A percentile compares a stretch with the other conserved stretches of the same genome.
These are phyloP conservation scores for Penicillium roqueforti DNA, from an alignment of 495 filamentous ascomycete genomes.

Conservation along the genomic window DNA sequence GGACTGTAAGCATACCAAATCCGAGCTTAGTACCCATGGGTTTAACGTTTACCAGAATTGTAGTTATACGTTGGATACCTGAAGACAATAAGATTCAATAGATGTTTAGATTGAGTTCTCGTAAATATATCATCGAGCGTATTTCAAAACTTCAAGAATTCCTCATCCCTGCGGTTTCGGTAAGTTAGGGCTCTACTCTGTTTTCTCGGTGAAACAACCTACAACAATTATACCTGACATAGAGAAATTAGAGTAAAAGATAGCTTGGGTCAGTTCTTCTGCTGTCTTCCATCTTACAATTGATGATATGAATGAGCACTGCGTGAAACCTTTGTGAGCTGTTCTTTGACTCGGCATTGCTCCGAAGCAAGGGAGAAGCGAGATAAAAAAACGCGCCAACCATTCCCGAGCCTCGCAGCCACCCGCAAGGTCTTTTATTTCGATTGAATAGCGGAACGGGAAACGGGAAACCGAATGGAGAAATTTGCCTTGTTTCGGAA, in stretches of 20 bases:
- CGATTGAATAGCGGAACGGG: not conserved
- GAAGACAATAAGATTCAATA: not conserved
- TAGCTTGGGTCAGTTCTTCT: not conserved
- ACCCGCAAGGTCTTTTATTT: conserved; percentile 8
- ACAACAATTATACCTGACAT: not conserved
- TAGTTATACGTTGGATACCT: not conserved
- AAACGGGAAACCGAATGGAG: not conserved
- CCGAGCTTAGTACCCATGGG: not conserved
- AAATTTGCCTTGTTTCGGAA: not conserved
- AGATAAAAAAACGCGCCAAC: conserved; percentile 6
- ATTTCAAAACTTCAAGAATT: not conserved
- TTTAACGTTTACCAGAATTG: not conserved
- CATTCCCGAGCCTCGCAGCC: conserved; percentile 6
- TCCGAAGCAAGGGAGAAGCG: conserved; percentile 28
- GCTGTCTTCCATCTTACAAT: not conserved
- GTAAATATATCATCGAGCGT: not conserved
- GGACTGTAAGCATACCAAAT: conserved; percentile 12
- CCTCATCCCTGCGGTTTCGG: not conserved
- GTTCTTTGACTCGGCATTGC: conserved; percentile 17
- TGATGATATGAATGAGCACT: conserved; percentile 6
- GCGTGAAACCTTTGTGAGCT: conserved; percentile 11
- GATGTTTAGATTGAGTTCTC: not conserved
- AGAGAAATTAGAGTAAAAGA: not conserved
- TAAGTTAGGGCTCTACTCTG: not conserved
- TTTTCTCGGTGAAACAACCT: not conserved